Evolutionary conservation across 2,329 filamentous ascomycete species (phyloP).

Genomic region (Aurifilum marmelostoma): DNA sequence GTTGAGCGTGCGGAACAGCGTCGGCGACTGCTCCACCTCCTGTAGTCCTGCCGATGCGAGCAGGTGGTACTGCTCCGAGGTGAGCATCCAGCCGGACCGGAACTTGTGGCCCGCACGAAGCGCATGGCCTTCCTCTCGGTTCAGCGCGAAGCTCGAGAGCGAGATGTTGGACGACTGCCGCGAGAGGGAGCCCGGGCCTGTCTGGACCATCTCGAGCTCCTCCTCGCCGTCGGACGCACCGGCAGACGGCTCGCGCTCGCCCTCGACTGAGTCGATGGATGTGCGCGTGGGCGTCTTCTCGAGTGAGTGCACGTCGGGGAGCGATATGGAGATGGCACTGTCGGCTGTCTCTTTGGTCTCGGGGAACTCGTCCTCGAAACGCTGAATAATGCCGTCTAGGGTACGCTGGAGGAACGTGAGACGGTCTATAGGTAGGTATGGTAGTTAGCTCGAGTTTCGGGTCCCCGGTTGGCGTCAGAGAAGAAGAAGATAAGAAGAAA

Average conservation of each 20-base stretch:
- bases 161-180: slow-evolving; percentile 58
- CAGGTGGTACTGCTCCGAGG: slow-evolving; percentile 54
- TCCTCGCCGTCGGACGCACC: slow-evolving; percentile 53
- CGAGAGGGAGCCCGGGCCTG: slow-evolving; percentile 43
- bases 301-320: slow-evolving; percentile 33
- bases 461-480: neutral
- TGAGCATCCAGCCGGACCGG: slow-evolving; percentile 53
- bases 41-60: slow-evolving; percentile 48
- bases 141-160: slow-evolving; percentile 54
- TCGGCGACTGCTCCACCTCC: slow-evolving; percentile 54
- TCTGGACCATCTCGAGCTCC: slow-evolving; percentile 40
- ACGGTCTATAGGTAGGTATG: slow-evolving; percentile 54
- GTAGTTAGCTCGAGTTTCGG: slow-evolving; percentile 36
- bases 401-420: slow-evolving; percentile 88
- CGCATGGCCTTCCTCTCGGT: slow-evolving; percentile 60
- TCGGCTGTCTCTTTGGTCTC: slow-evolving; percentile 67
- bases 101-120: slow-evolving; percentile 61
- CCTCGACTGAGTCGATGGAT: slow-evolving; percentile 39
- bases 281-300: slow-evolving; percentile 33
- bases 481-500: neutral
- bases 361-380: slow-evolving; percentile 95
- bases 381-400: slow-evolving; percentile 85
- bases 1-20: slow-evolving; percentile 57
- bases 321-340: slow-evolving; percentile 36
- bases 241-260: slow-evolving; percentile 42